These are phyloP conservation scores for Cyclotella baltica DNA, from an alignment of 108 stramenopile species.

Conservation along the genomic window DNA sequence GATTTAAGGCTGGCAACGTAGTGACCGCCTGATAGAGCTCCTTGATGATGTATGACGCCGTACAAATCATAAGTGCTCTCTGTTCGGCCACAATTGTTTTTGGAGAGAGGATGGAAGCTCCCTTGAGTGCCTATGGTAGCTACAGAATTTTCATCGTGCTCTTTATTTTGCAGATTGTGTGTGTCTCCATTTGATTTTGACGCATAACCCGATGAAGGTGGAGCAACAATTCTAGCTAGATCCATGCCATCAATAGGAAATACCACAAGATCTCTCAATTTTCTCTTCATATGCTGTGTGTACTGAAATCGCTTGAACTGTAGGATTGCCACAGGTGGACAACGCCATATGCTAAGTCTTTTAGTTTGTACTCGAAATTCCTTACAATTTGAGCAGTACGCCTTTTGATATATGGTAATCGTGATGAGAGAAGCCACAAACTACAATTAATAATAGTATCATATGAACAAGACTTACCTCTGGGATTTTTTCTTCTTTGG, in stretches of 20 bases:
- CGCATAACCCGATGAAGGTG: constrained; percentile 37
- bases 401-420: no score
- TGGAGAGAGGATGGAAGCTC: constrained; percentile 44
- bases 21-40: constrained; percentile 87
- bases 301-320: constrained; percentile 97
- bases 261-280: constrained; percentile 91
- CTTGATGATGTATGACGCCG: constrained; percentile 93
- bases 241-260: constrained; percentile 94
- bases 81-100: constrained; percentile 48
- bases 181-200: not conserved
- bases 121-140: constrained; percentile 29
- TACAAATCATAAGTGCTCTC: constrained; percentile 90
- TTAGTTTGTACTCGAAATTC: constrained; percentile 90
- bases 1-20: constrained; percentile 91
- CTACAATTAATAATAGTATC: not conserved
- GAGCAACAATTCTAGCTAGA: constrained; percentile 81
- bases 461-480: constrained; percentile 57
- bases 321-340: constrained; percentile 94
- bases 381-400: constrained; percentile 92
- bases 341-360: constrained; percentile 90
- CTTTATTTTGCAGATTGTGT: constrained; percentile 1
- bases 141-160: constrained; percentile 16
- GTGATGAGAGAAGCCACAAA: no score
- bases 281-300: constrained; percentile 88
- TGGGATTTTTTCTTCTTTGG: constrained; percentile 86